A percentile compares a stretch with the other conserved stretches of the same genome.
These are phyloP conservation scores for Metschnikowia amazonensis DNA, from an alignment of 805 yeast genomes.

Conservation along the genomic window DNA sequence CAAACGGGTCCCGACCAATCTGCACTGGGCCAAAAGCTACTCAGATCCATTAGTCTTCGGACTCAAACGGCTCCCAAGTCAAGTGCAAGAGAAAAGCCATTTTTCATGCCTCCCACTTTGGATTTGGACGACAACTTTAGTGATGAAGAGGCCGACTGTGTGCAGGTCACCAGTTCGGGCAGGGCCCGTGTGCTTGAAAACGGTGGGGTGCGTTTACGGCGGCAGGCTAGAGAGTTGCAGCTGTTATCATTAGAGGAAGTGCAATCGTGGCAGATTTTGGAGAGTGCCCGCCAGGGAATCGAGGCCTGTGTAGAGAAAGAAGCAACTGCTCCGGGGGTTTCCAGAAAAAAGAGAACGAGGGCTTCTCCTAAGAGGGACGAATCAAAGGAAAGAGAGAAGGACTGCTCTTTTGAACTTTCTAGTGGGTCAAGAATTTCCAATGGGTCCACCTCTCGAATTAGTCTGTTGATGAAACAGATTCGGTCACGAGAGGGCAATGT, in stretches of 20 bases:
- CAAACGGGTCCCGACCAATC: neutral
- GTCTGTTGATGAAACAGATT: constrained; percentile 23
- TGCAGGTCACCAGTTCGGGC: constrained; percentile 4
- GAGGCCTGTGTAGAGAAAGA: neutral
- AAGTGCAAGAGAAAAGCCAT: too few relatives aligned
- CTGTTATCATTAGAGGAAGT: constrained; percentile 33
- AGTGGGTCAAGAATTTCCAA: too few relatives aligned
- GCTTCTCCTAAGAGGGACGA: too few relatives aligned
- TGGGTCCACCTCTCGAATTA: constrained; percentile 12
- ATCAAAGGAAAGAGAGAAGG: neutral
- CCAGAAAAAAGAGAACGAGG: neutral
- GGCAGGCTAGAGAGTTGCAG: constrained; percentile 29
- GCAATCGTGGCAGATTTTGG: constrained; percentile 36
- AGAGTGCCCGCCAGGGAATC: constrained; percentile 23
- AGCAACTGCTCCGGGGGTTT: neutral
- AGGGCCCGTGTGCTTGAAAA: constrained; percentile 23
- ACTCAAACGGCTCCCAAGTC: neutral
- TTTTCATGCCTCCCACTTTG: neutral
- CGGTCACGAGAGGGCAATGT: neutral
- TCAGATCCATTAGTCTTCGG: neutral
- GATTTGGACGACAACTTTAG: neutral
- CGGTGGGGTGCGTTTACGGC: constrained; percentile 37
- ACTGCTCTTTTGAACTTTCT: neutral
- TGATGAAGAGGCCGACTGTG: constrained; percentile 1
- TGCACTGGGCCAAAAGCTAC: neutral